Percentiles rank a stretch among this genome's conserved stretches.
phyloP scores from a whole-genome alignment of 805 yeast species.

The Candida yuanshanica region DNA sequence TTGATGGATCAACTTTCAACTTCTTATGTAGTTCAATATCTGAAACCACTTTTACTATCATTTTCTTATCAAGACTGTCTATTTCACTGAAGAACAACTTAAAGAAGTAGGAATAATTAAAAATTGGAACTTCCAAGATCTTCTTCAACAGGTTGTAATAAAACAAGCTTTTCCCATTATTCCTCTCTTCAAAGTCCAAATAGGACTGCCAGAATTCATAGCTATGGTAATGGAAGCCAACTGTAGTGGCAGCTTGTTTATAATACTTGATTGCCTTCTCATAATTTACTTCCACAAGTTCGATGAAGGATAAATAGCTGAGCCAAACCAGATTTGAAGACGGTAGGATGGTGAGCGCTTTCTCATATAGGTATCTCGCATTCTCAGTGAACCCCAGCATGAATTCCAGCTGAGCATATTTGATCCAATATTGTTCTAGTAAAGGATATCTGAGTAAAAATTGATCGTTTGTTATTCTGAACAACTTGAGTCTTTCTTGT shows the following conservation, averaged over 20 bases:
- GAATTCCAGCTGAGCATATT: conserved; percentile 44
- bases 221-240: conserved; percentile 49
- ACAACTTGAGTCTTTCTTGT: conserved; percentile 24
- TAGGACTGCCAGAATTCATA: conserved; percentile 48
- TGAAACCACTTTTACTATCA: conserved; percentile 10
- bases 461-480: conserved; percentile 36
- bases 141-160: conserved; percentile 36
- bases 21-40: conserved; percentile 18
- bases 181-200: conserved; percentile 36
- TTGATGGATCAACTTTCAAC: conserved; percentile 11
- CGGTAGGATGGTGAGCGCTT: conserved; percentile 35
- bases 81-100: conserved; percentile 31
- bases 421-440: conserved; percentile 52
- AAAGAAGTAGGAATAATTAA: conserved; percentile 46
- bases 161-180: conserved; percentile 22
- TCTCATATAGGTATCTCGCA: conserved; percentile 32
- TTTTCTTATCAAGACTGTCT: conserved; percentile 12
- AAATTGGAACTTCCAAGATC: conserved; percentile 49
- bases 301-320: conserved; percentile 37
- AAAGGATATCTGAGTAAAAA: conserved; percentile 43
- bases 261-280: conserved; percentile 31
- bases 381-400: conserved; percentile 35
- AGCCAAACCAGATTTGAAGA: conserved; percentile 48
- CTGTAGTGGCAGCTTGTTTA: conserved; percentile 40
- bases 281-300: conserved; percentile 23